Evolutionary conservation across 2,329 filamentous ascomycete genomes (phyloP), one percentile per base, ranked within the genome.

Genomic region (Aspergillus niger): DNA sequence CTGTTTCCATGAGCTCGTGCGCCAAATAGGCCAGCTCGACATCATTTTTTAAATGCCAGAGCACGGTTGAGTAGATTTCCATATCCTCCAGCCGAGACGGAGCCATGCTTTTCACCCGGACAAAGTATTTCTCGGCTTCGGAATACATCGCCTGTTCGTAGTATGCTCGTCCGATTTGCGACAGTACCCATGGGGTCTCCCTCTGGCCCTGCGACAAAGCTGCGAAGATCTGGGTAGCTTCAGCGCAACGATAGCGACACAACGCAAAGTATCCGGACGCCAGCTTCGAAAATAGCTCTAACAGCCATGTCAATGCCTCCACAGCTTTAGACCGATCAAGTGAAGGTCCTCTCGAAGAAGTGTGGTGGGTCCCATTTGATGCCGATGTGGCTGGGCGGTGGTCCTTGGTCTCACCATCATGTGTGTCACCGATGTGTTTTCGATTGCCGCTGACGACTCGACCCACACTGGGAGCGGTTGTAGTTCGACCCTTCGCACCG

Each of bases 41-140:
- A 72, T 97, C 94, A 64, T 91, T 89, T 76, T 96, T 97, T 63
- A 97, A 80, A 75, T 97, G 93, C 95, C 96, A 99, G n/a, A 99
- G 83, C n/a, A 96, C 89, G 0, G 95, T 99, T 13, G 94, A 98
- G 77, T 97, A 99, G 38, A 98, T 89, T 73, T 99, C 95, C 93
- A 98, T 97, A 71, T 97, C 93, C 72, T 96, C 90, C 48, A 96
- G 83, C 3, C 91, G 87, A 1, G 91, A 91, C 1, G 94, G 94
- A 11, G 91, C 89, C 67, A 95, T 83, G 32, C 89, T 85, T 54
- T 92, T 88, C 66, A 99, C 86, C 58, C 88, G 87, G 60, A 87
- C 84, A 75, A 97, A 99, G 70, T 89, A 90, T 65, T 90, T 91
- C 73, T 97, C 94, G 3, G 95, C 92, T 64, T 97, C 91, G 2